phyloP scores from a whole-genome alignment of 108 stramenopile genomes.

The Nitzschia palea region DNA sequence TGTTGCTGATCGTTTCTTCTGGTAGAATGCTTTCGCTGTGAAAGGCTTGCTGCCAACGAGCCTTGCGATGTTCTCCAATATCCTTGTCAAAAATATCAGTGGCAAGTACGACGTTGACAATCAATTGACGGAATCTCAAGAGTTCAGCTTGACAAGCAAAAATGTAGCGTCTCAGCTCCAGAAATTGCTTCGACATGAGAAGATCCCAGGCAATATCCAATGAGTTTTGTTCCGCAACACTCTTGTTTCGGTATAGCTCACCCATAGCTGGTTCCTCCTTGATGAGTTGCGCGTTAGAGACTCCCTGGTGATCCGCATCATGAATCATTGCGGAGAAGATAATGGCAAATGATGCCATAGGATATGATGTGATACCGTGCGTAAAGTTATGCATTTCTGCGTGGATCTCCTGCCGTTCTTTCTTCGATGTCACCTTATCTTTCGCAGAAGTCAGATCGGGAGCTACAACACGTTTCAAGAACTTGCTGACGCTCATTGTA shows the following conservation, averaged over 20 bases:
- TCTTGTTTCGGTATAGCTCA: conserved; percentile 37
- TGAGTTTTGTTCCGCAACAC: conserved; percentile 45
- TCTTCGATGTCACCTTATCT: conserved; percentile 14
- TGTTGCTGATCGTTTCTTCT: neutral
- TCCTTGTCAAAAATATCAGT: conserved; percentile 14
- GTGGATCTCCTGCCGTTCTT: neutral
- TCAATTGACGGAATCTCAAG: conserved; percentile 10
- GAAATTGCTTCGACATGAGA: conserved; percentile 29
- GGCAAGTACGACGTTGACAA: conserved; percentile 17
- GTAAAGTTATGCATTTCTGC: neutral
- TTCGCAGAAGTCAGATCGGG: neutral
- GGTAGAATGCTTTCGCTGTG: neutral
- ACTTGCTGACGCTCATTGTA: conserved; percentile 9
- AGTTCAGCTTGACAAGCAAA: neutral
- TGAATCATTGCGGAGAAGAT: conserved; percentile 11
- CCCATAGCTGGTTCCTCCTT: conserved; percentile 46
- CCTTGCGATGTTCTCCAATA: neutral
- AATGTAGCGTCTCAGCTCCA: neutral
- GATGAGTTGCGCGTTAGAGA: conserved; percentile 43
- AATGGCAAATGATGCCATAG: conserved; percentile 5
- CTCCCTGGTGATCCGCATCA: conserved; percentile 27
- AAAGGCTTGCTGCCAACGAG: conserved; percentile 23
- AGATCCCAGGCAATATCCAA: conserved; percentile 41
- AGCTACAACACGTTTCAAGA: neutral
- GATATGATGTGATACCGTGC: conserved; percentile 1